Evolutionary conservation across 148 eudicot species (phyloP).

Genomic region (Vaccinium corymbosum): DNA sequence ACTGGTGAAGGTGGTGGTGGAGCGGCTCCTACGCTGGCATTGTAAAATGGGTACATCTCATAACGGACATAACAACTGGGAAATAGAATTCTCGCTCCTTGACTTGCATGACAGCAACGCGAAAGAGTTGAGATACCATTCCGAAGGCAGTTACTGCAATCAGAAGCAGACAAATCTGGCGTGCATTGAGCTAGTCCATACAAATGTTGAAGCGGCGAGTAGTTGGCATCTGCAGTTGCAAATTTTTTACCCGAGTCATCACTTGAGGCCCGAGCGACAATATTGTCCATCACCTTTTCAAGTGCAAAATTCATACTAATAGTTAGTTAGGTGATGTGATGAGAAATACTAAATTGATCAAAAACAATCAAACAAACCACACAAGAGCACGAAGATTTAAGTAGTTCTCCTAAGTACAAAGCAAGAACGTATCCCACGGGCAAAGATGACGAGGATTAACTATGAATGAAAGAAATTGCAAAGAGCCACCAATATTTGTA

Average conservation of each 20-base stretch:
- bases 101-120: neutral
- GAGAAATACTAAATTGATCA: no score
- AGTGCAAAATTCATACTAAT: neutral
- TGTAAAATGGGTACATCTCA: neutral
- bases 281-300: neutral
- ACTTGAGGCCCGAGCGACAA: neutral
- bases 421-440: no score
- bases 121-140: neutral
- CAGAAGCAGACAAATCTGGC: conserved; percentile 24
- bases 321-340: neutral
- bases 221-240: conserved; percentile 21
- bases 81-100: neutral
- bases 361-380: no score
- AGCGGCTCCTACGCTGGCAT: neutral
- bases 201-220: conserved; percentile 8
- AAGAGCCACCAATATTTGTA: no score
- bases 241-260: conserved; percentile 3
- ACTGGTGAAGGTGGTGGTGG: neutral
- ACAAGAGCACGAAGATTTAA: no score
- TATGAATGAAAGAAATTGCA: no score
- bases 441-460: no score
- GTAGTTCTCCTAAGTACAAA: no score
- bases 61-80: conserved; percentile 1
- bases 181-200: conserved; percentile 37
- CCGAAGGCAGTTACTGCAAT: conserved; percentile 24